These are phyloP conservation scores for Cercospora sp. DNA, from an alignment of 2,329 filamentous ascomycete genomes.

Conservation along the genomic window DNA sequence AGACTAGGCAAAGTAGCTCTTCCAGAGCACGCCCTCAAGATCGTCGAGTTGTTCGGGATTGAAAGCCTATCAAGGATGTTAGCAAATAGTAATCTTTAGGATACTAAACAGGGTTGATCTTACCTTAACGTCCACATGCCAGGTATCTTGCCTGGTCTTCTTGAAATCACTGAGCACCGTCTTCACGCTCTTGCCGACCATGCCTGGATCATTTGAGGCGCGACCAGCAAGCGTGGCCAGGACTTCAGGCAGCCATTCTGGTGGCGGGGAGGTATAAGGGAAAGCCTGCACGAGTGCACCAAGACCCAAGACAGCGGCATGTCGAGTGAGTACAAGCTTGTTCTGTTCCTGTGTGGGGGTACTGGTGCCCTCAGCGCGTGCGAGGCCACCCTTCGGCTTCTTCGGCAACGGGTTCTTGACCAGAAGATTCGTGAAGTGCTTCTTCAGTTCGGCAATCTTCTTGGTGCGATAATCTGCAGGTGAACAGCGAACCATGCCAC, in stretches of 20 bases:
- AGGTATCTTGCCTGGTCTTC: conserved; percentile 98
- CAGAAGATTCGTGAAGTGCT: conserved; percentile 77
- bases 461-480: conserved; percentile 75
- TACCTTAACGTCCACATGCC: conserved; percentile 97
- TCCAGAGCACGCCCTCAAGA: conserved; percentile 94
- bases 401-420: conserved; percentile 84
- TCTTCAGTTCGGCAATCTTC: conserved; percentile 73
- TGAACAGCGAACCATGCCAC: conserved; percentile 97
- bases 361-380: conserved; percentile 47
- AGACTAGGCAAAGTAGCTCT: conserved; percentile 90
- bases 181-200: conserved; percentile 96
- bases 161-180: conserved; percentile 94
- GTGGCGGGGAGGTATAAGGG: conserved; percentile 91
- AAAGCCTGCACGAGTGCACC: conserved; percentile 93
- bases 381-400: conserved; percentile 47
- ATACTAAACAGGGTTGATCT: conserved; percentile 37
- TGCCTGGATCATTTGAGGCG: conserved; percentile 83
- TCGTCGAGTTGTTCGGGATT: conserved; percentile 91
- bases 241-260: conserved; percentile 89
- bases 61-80: conserved; percentile 61
- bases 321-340: conserved; percentile 75
- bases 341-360: conserved; percentile 72
- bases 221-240: conserved; percentile 80
- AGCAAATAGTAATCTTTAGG: conserved; percentile 14
- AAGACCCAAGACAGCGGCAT: conserved; percentile 88